A percentile compares a stretch with the other conserved stretches of the same genome.
These are phyloP conservation scores for Xylaria sp. DNA, from an alignment of 2,329 filamentous ascomycete genomes.

Conservation along the genomic window DNA sequence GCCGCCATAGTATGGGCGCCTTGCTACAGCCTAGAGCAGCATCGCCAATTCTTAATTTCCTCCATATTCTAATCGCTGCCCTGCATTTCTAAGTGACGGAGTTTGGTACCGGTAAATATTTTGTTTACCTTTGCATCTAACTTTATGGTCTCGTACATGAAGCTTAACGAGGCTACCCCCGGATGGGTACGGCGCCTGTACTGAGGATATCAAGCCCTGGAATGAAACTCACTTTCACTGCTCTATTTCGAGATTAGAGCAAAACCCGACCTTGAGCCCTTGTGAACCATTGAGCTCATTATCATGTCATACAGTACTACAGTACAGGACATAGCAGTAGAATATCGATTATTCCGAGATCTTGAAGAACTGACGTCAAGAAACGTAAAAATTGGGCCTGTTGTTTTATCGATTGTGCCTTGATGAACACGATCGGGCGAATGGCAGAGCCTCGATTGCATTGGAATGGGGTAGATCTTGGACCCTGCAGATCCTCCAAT, in stretches of 20 bases:
- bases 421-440: conserved; percentile 8
- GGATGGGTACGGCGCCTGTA: too few relatives aligned
- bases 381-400: conserved; percentile 11
- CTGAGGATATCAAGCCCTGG: too few relatives aligned
- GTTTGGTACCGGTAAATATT: too few relatives aligned
- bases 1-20: too few relatives aligned
- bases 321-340: not conserved
- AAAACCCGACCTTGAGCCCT: not conserved
- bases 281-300: not conserved
- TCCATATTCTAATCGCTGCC: too few relatives aligned
- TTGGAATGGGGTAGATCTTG: conserved; percentile 29
- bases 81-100: too few relatives aligned
- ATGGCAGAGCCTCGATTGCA: conserved; percentile 14
- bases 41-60: too few relatives aligned
- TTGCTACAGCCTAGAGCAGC: too few relatives aligned
- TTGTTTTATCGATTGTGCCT: conserved; percentile 22
- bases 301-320: not conserved
- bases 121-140: too few relatives aligned
- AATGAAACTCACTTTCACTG: not conserved
- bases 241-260: not conserved
- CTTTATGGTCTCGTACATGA: too few relatives aligned
- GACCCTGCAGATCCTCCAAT: conserved; percentile 40
- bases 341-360: not conserved
- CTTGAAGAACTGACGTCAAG: conserved; percentile 8
- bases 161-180: too few relatives aligned